Percentiles rank a stretch among this genome's conserved stretches.
Conservation (phyloP, 2,329 filamentous ascomycete species). For the Talaromyces sp. region DNA sequence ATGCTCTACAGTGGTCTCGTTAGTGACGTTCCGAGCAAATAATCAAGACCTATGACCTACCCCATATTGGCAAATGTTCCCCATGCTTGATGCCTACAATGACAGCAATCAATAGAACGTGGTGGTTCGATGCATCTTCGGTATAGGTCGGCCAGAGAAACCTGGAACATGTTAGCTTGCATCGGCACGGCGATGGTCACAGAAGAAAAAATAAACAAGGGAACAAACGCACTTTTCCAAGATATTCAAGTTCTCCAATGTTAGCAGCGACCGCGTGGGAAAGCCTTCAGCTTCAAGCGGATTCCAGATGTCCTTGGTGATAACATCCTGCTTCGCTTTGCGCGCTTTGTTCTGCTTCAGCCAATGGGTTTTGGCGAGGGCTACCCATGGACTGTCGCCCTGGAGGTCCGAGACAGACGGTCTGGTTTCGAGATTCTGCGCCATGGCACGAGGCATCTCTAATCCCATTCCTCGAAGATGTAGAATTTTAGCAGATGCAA, state of each 20-base stretch:
- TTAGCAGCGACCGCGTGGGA: slow-evolving; percentile 67
- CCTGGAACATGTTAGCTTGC: slow-evolving; percentile 39
- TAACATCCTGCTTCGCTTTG: slow-evolving; percentile 71
- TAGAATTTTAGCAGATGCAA: slow-evolving; percentile 7
- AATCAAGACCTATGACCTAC: slow-evolving; percentile 41
- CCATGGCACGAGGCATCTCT: slow-evolving; percentile 52
- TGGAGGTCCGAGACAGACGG: slow-evolving; percentile 40
- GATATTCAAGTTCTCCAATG: slow-evolving; percentile 84
- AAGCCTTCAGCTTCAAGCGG: slow-evolving; percentile 77
- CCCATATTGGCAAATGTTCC: slow-evolving; percentile 84
- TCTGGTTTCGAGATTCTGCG: slow-evolving; percentile 44
- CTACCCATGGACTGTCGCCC: slow-evolving; percentile 47
- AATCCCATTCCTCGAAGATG: slow-evolving; percentile 28
- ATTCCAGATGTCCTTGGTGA: slow-evolving; percentile 89
- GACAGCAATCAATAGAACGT: slow-evolving; percentile 79
- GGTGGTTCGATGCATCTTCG: slow-evolving; percentile 83
- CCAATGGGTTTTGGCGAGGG: slow-evolving; percentile 82
- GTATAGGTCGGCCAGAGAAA: slow-evolving; percentile 94
- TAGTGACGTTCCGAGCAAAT: slow-evolving; percentile 7
- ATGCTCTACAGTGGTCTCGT: slow-evolving; percentile 47
- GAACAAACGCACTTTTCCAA: slow-evolving; percentile 63
- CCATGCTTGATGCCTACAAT: slow-evolving; percentile 84
- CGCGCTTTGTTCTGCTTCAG: slow-evolving; percentile 64
- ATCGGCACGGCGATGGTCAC: not conserved
- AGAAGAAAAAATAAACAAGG: not conserved